Evolutionary conservation across 345 rosid genomes (phyloP), one percentile per base, ranked within the genome.

Genomic region (Raphanus raphanistrum): DNA sequence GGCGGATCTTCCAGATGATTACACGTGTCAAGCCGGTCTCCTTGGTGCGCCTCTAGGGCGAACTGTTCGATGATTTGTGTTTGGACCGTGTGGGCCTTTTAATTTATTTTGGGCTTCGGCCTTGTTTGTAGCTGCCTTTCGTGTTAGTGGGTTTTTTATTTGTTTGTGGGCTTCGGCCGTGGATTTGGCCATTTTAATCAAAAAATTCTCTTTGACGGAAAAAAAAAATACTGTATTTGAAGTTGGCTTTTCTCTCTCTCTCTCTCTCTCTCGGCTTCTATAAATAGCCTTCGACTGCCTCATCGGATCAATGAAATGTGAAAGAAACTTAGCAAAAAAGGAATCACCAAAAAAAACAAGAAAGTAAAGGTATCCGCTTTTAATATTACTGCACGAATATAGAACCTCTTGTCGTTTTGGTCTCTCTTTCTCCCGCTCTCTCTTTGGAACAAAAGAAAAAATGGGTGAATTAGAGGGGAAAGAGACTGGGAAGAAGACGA

Each of bases 401-500:
- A 71, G 63, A 64, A 71, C 70, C 28, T 77, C 71, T 71, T 25
- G 41, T 66, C 61, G 43, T 21, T 43, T 68, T 21, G 21, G 5
- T 57, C 28, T 72, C 55, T 48, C 21, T 29, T 12, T 6, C 62
- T 59, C 12, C 65, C 29, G 32, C 63, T 70, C 64, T 32, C 36
- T 57, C 11, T 32, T 57, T 28, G 45, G 6, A 45, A 72, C 43
- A 29, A 26, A 45, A 36, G 52, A 71, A 1, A 66, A 66, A 16
- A 81, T 81, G 84, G 80, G 77, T 54, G 55, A 69, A 62, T 70
- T 72, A 63, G 81, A 75, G 62, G 38, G 62, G 45, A 68, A 65
- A 75, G 70, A 28, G 66, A 67, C 71, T 52, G 68, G 32, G 61
- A 70, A 43, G 27, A 63, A 55, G 68, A 83, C 69, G 71, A 84